Percentiles rank a stretch among this genome's conserved stretches.
Evolutionary conservation across 1,284 basidiomycete species (phyloP).

Genomic region (Porphyrellus sp.): DNA sequence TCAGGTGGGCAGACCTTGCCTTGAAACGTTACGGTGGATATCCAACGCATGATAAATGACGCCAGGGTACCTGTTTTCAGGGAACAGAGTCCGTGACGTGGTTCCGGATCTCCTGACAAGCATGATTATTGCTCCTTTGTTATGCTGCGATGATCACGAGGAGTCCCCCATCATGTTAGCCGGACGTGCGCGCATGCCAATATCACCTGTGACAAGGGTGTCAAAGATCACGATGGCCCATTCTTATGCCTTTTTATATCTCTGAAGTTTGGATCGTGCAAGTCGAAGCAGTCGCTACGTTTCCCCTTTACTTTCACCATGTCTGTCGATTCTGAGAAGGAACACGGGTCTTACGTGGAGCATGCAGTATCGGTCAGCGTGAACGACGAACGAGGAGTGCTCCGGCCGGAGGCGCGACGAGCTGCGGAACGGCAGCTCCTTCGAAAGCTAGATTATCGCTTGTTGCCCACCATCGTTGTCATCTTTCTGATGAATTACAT

Average conservation of each 20-base stretch:
- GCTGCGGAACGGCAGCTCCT: neutral
- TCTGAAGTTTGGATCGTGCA: neutral
- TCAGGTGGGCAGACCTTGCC: neutral
- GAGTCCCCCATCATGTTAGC: neutral
- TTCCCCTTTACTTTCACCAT: neutral
- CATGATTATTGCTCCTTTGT: neutral
- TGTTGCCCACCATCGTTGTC: neutral
- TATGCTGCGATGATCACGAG: neutral
- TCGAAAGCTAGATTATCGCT: neutral
- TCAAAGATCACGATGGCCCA: neutral
- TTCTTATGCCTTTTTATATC: neutral
- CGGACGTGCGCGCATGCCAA: too few species aligned
- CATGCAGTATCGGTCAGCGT: neutral
- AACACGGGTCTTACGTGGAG: neutral
- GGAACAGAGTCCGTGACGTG: neutral
- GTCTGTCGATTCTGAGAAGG: neutral
- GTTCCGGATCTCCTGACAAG: too few species aligned
- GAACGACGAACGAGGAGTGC: neutral
- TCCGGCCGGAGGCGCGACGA: neutral
- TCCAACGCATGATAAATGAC: neutral
- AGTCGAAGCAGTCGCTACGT: neutral
- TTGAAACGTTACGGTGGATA: neutral
- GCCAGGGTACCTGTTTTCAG: neutral
- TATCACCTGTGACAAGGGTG: neutral
- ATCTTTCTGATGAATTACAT: conserved; percentile 3